Percentiles rank a stretch among this genome's conserved stretches.
Conservation (phyloP, 768 basidiomycete species). For the Lyophyllum decastes region DNA sequence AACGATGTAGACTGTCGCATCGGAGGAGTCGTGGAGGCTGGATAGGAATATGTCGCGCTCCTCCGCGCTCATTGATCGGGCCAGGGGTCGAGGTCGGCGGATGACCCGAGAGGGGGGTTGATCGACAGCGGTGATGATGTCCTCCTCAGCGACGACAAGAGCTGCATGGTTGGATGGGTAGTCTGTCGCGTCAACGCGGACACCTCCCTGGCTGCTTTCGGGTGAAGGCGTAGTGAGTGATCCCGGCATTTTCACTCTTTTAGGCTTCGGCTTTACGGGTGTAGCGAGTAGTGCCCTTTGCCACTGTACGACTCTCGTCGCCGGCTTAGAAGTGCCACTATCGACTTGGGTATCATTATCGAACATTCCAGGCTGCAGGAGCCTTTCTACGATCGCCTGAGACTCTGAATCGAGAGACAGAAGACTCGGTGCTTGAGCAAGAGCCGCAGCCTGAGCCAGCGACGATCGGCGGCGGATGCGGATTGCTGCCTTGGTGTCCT, state of each 20-base stretch:
- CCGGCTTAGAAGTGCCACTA: slow-evolving; percentile 21
- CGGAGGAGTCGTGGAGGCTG: slow-evolving; percentile 39
- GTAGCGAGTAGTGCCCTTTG: slow-evolving; percentile 28
- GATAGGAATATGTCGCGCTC: slow-evolving; percentile 54
- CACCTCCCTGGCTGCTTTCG: slow-evolving; percentile 35
- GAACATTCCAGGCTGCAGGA: slow-evolving; percentile 47
- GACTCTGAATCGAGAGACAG: slow-evolving; percentile 51
- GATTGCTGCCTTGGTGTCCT: slow-evolving; percentile 32
- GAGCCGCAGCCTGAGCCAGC: slow-evolving; percentile 18
- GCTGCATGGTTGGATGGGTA: not conserved
- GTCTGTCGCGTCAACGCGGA: slow-evolving; percentile 7
- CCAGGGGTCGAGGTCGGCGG: slow-evolving; percentile 28
- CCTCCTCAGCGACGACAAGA: not conserved
- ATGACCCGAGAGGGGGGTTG: slow-evolving; percentile 13
- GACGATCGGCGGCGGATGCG: slow-evolving; percentile 35
- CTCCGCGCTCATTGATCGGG: slow-evolving; percentile 51
- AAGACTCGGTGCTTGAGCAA: slow-evolving; percentile 41
- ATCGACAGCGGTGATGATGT: not conserved
- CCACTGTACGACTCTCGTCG: slow-evolving; percentile 37
- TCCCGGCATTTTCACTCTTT: slow-evolving; percentile 51
- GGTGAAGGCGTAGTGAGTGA: slow-evolving; percentile 52
- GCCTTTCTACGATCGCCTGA: slow-evolving; percentile 44
- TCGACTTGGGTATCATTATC: slow-evolving; percentile 31
- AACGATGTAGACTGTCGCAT: slow-evolving; percentile 52
- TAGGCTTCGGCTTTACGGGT: slow-evolving; percentile 21